Conservation (phyloP, 2,329 filamentous ascomycete genomes). For the Arthrobotrys megalospora region DNA sequence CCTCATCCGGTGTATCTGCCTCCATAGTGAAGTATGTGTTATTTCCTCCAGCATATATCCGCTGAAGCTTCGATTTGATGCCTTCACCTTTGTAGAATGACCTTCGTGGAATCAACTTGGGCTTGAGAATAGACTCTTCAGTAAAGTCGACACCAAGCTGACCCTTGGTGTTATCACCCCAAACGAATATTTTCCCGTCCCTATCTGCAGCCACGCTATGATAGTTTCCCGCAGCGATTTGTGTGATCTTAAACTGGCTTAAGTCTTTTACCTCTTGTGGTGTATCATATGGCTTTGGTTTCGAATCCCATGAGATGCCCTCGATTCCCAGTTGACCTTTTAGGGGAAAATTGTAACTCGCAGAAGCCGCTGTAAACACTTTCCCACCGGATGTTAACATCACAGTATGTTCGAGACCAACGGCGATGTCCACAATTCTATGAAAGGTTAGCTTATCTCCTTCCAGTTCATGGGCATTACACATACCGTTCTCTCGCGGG, state of each 20-base stretch:
- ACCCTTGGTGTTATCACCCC: conserved; percentile 92
- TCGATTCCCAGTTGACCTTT: conserved; percentile 90
- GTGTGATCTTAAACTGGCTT: conserved; percentile 76
- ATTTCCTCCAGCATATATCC: conserved; percentile 85
- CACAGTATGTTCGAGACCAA: conserved; percentile 87
- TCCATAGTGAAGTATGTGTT: conserved; percentile 92
- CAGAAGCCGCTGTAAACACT: conserved; percentile 89
- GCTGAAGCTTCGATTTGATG: conserved; percentile 73
- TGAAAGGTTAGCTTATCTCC: neutral
- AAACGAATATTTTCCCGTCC: conserved; percentile 83
- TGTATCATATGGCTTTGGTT: conserved; percentile 82
- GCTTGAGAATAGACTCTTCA: conserved; percentile 77
- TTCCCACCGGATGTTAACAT: conserved; percentile 87
- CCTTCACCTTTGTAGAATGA: conserved; percentile 75
- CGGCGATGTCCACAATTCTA: conserved; percentile 79
- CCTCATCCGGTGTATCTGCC: conserved; percentile 67
- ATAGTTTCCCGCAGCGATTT: conserved; percentile 86
- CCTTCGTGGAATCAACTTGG: conserved; percentile 79
- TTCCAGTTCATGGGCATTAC: neutral
- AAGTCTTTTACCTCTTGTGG: conserved; percentile 84
- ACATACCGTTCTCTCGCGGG: conserved; percentile 72
- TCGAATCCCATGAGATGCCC: conserved; percentile 83
- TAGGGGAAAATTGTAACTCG: conserved; percentile 81
- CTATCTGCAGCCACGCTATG: conserved; percentile 86
- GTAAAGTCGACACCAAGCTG: conserved; percentile 87